Evolutionary conservation across 306 rosid species (phyloP).

Genomic region (Vigna unguiculata): DNA sequence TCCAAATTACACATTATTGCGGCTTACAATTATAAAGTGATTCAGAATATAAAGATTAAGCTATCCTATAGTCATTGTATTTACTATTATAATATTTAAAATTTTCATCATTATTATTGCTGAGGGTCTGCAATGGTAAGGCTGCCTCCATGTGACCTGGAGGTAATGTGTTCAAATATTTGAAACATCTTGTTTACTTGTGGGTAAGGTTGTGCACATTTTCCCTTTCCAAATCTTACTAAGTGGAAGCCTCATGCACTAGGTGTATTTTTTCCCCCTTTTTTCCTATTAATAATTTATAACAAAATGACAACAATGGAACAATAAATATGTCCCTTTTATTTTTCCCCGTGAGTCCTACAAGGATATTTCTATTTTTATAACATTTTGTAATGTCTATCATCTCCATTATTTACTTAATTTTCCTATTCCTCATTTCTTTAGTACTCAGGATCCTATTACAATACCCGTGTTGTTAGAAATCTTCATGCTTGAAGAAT

Average conservation of each 20-base stretch:
- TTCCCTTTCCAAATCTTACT: not conserved
- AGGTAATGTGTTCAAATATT: not conserved
- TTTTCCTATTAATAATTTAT: not conserved
- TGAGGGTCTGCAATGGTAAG: not conserved
- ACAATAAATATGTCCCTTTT: not conserved
- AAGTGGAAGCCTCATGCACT: not conserved
- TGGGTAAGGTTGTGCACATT: not conserved
- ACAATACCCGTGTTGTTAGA: not conserved
- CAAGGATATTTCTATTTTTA: not conserved
- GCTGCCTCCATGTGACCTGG: not conserved
- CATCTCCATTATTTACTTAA: conserved; percentile 2
- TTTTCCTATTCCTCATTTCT: not conserved
- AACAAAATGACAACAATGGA: not conserved
- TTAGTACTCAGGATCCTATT: conserved; percentile 4
- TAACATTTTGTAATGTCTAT: not conserved
- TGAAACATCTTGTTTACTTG: not conserved
- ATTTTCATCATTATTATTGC: not conserved
- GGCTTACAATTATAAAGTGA: conserved; percentile 5
- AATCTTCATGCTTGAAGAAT: conserved; percentile 20
- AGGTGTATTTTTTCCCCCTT: not conserved
- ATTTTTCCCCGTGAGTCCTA: not conserved
- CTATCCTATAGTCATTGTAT: not conserved
- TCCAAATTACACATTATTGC: not conserved
- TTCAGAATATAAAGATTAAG: conserved; percentile 15
- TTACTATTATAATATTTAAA: not conserved